Evolutionary conservation across 805 yeast genomes (phyloP).

Genomic region (Millerago galiae): DNA sequence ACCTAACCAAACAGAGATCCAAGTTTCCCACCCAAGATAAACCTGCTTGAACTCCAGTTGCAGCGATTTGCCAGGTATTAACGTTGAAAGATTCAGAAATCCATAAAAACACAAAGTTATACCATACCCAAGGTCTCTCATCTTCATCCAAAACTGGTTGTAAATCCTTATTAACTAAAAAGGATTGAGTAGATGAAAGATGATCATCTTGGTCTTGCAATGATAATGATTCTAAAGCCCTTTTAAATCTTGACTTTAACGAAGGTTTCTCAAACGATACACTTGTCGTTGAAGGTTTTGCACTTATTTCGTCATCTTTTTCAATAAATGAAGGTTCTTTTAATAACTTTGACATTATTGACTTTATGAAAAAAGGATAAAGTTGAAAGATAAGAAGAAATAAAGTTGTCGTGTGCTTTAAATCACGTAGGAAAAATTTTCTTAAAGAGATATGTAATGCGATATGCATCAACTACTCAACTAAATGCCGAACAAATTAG

Average conservation of each 20-base stretch:
- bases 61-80: constrained; percentile 87
- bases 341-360: not conserved
- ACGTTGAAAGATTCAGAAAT: constrained; percentile 84
- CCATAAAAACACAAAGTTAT: constrained; percentile 76
- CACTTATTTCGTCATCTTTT: not conserved
- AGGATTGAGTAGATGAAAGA: constrained; percentile 52
- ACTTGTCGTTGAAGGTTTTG: too few species aligned
- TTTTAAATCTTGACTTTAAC: not conserved
- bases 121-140: constrained; percentile 84
- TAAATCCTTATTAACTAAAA: constrained; percentile 67
- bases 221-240: constrained; percentile 9
- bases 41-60: constrained; percentile 74
- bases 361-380: not conserved
- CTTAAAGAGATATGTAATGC: too few species aligned
- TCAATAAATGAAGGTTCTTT: not conserved
- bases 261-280: not conserved
- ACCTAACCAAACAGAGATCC: constrained; percentile 87
- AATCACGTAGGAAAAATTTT: too few species aligned
- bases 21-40: constrained; percentile 89
- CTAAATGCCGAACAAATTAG: too few species aligned
- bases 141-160: constrained; percentile 63
- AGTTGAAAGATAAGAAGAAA: too few species aligned
- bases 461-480: too few species aligned
- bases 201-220: constrained; percentile 16
- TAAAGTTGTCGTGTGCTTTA: too few species aligned